phyloP scores from a whole-genome alignment of 495 filamentous ascomycete species.

The Xylaria bambusicola region DNA sequence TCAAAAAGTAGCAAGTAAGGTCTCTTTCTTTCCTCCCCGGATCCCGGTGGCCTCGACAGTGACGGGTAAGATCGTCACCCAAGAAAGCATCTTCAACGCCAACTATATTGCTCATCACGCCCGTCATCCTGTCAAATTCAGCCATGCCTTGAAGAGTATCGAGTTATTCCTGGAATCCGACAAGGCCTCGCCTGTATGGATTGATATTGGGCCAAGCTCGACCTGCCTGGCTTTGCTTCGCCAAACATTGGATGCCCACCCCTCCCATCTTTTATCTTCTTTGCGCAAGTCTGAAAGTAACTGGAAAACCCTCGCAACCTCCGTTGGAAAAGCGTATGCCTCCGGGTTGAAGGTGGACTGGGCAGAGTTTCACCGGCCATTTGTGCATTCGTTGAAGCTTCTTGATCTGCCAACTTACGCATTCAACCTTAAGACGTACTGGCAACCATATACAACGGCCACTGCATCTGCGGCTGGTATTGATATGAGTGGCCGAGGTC shows the following conservation, averaged over 20 bases:
- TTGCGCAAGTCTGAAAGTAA: constrained; percentile 37
- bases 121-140: constrained; percentile 63
- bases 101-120: constrained; percentile 47
- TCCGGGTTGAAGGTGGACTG: constrained; percentile 60
- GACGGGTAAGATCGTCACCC: constrained; percentile 47
- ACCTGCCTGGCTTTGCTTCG: constrained; percentile 59
- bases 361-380: constrained; percentile 67
- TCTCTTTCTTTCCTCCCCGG: constrained; percentile 59
- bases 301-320: constrained; percentile 56
- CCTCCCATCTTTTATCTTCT: constrained; percentile 44
- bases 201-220: constrained; percentile 60
- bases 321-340: constrained; percentile 52
- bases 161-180: constrained; percentile 26
- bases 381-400: constrained; percentile 51
- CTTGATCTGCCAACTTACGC: constrained; percentile 63
- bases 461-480: constrained; percentile 46
- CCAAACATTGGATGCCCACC: constrained; percentile 47
- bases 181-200: constrained; percentile 33
- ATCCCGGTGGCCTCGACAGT: constrained; percentile 60
- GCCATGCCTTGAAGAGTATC: constrained; percentile 49
- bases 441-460: constrained; percentile 59
- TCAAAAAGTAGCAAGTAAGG: constrained; percentile 46
- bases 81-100: constrained; percentile 42
- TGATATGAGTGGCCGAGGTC: constrained; percentile 48
- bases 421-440: constrained; percentile 68